Evolutionary conservation across 768 basidiomycete genomes (phyloP), one percentile per base, ranked within the genome.

Genomic region (Pulveroboletus sp.): DNA sequence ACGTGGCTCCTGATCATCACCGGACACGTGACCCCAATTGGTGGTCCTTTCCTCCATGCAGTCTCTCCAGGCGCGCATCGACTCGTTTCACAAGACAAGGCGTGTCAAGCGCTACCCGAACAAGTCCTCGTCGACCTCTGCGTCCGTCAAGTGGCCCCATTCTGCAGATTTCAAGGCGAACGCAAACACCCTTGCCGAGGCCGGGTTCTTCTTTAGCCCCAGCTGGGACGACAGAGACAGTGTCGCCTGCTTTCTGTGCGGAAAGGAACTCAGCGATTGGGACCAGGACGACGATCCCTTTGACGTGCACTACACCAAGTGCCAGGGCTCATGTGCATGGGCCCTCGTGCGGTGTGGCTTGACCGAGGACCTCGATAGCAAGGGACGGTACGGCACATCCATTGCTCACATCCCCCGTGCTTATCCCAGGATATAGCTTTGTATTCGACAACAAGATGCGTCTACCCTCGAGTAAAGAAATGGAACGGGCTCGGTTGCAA

Each of bases 201-300:
- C 94, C 3, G 94, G 94, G 9, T 97, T 95, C 71, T 94, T 81
- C 74, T 94, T 77, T 69, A 75, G 75, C 53, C 90, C 90, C 0
- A 80, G 78, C 54, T 70, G 72, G 50, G 79, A 82, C 20, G 82
- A 85, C 51, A 73, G 72, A 14, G 90, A 94, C 68, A 84, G 80
- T 57, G 92, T 88, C 19, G 75, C 78, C 5, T 98, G 94, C 66
- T 97, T 85, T 65, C 71, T 86, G 55, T 98, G 94, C 70, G 76
- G 75, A 38, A 90, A 94, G 58, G 75, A 85, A 52, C 75, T 97
- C 9, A 80, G 82, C 45, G 89, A 86, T 17, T 98, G 94, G 94
- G 87, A 87, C 40, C 75, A 74, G 38, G 72, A 80, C 1, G 94
- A 98, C 58, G 89, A 94, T 68, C 94, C 94, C 1, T 87, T 88